Evolutionary conservation across 305 asterid genomes (phyloP).

Genomic region (Solanum aculeatissimum): DNA sequence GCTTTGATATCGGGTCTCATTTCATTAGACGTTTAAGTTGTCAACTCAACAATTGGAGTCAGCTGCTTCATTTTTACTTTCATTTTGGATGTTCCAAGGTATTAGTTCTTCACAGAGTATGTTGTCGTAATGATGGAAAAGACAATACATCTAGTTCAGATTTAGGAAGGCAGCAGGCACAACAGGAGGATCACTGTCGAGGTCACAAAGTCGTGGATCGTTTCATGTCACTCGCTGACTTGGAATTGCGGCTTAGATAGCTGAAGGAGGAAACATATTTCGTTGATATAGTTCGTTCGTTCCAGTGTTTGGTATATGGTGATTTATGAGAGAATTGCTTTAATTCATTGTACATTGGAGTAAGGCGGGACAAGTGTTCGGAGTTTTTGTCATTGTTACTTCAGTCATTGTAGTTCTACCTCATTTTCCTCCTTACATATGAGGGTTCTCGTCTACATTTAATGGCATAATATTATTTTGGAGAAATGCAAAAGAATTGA

Average conservation of each 20-base stretch:
- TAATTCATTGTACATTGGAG: background rate
- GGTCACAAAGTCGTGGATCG: background rate
- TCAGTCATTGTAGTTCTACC: background rate
- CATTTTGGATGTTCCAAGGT: background rate
- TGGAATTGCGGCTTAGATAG: background rate
- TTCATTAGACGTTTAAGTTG: background rate
- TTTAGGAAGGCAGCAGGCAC: background rate
- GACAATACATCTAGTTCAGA: background rate
- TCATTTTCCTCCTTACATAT: background rate
- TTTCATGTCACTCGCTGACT: background rate
- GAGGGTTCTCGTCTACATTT: background rate
- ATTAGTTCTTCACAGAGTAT: background rate
- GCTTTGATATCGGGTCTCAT: background rate
- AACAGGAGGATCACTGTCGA: background rate
- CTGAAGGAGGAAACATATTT: background rate
- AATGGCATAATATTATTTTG: background rate
- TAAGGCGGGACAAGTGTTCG: background rate
- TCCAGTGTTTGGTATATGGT: background rate
- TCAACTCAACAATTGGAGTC: background rate
- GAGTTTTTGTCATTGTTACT: background rate
- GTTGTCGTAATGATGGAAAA: background rate
- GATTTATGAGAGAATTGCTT: background rate
- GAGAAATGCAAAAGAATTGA: background rate
- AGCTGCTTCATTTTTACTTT: background rate
- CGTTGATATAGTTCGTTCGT: background rate